A percentile compares a stretch with the other conserved stretches of the same genome.
phyloP scores from a whole-genome alignment of 139 green algal species.

The Mesotaenium endlicherianum region DNA sequence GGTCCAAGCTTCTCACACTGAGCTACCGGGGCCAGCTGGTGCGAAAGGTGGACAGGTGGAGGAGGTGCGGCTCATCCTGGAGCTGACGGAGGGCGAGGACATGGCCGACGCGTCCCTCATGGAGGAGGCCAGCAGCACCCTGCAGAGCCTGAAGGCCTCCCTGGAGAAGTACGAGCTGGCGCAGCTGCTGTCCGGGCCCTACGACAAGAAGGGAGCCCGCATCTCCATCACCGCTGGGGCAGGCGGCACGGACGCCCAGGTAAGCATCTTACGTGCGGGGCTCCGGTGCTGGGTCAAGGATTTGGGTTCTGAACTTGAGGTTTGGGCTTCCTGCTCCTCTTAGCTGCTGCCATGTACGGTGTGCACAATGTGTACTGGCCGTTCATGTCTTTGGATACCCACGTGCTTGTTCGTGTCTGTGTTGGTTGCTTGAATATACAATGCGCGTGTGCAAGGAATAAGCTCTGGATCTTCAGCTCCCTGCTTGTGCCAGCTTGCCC shows the following conservation, averaged over 20 bases:
- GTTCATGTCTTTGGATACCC: too few relatives aligned
- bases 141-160: constrained; percentile 10
- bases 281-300: too few relatives aligned
- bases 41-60: constrained; percentile 30
- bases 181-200: constrained; percentile 44
- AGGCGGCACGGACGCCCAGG: constrained; percentile 76
- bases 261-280: too few relatives aligned
- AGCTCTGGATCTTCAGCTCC: too few relatives aligned
- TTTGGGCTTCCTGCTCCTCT: too few relatives aligned
- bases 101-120: constrained; percentile 35
- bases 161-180: constrained; percentile 46
- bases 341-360: too few relatives aligned
- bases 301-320: too few relatives aligned
- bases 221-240: constrained; percentile 53
- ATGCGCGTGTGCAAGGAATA: too few relatives aligned
- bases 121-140: constrained; percentile 21
- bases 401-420: too few relatives aligned
- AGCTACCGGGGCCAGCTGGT: background rate
- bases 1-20: background rate
- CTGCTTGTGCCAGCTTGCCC: too few relatives aligned
- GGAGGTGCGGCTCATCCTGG: constrained; percentile 25
- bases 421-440: too few relatives aligned
- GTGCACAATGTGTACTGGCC: too few relatives aligned
- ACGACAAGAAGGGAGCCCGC: constrained; percentile 20
- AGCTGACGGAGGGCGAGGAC: constrained; percentile 52